These are phyloP conservation scores for Hypoxylon intermedium DNA, from an alignment of 495 filamentous ascomycete genomes.

Conservation along the genomic window DNA sequence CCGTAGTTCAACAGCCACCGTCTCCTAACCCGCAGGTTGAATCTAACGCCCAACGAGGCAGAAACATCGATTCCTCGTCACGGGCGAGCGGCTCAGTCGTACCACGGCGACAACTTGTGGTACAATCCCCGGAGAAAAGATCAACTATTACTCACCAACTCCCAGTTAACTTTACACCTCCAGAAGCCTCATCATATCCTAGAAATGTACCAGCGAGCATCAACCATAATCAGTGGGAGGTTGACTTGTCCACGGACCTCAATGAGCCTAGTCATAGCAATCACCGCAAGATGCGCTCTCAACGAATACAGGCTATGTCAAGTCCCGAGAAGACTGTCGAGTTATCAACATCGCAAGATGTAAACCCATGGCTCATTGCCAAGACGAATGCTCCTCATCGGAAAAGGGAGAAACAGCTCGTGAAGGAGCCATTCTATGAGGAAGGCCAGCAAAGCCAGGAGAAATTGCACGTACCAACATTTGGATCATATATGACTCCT, in stretches of 20 bases:
- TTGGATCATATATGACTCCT: slow-evolving; percentile 22
- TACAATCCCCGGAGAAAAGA: background rate
- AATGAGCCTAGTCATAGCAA: slow-evolving; percentile 35
- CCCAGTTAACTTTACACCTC: background rate
- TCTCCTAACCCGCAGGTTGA: slow-evolving; percentile 1
- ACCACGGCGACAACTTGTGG: background rate
- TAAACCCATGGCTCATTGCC: slow-evolving; percentile 68
- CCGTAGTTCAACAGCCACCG: background rate
- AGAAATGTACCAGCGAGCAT: slow-evolving; percentile 6
- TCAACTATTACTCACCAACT: background rate
- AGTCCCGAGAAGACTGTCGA: slow-evolving; percentile 11
- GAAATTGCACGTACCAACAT: background rate
- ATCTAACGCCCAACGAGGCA: background rate
- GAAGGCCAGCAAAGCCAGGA: slow-evolving; percentile 9
- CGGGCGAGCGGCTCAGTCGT: background rate
- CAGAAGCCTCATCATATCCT: background rate
- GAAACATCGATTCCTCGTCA: background rate
- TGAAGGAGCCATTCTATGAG: background rate
- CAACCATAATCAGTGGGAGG: slow-evolving; percentile 38
- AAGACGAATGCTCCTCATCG: slow-evolving; percentile 59
- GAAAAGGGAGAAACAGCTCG: background rate
- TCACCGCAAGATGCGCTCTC: slow-evolving; percentile 11
- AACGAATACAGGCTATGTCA: slow-evolving; percentile 3
- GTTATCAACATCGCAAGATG: slow-evolving; percentile 26
- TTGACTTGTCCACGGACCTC: slow-evolving; percentile 49